Evolutionary conservation across 495 filamentous ascomycete species (phyloP).

Genomic region (Lindgomyces ingoldianus): DNA sequence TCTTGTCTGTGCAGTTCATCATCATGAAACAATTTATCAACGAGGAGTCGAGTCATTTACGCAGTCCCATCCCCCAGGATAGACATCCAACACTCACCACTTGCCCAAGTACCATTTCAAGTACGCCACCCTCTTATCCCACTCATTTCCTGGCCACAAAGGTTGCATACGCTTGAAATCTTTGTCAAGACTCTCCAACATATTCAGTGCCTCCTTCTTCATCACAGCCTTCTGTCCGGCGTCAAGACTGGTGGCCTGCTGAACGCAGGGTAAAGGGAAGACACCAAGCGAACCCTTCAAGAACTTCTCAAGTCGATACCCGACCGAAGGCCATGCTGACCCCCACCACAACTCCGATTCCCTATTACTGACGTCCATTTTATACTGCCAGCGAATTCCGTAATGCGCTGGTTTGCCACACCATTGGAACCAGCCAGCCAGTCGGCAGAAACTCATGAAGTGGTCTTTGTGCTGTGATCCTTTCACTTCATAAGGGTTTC

Average conservation of each 20-base stretch:
- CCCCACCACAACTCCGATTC: background rate
- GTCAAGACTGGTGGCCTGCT: background rate
- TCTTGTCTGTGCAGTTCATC: too few relatives aligned
- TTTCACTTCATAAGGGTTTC: background rate
- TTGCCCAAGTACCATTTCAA: background rate
- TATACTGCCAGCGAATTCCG: background rate
- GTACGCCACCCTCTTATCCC: background rate
- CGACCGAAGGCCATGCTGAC: background rate
- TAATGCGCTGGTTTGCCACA: background rate
- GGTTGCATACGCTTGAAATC: background rate
- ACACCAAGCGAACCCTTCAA: background rate
- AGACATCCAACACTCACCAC: background rate
- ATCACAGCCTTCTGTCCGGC: background rate
- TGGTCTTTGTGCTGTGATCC: background rate
- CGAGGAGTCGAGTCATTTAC: too few relatives aligned
- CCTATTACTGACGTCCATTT: too few relatives aligned
- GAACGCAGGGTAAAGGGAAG: background rate
- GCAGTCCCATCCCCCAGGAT: too few relatives aligned
- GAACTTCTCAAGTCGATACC: background rate
- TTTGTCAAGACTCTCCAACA: background rate
- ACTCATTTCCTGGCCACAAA: background rate
- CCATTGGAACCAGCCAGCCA: constrained; percentile 7
- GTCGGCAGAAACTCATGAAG: constrained; percentile 3
- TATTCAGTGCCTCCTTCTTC: background rate
- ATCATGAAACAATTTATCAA: too few relatives aligned